A percentile compares a stretch with the other conserved stretches of the same genome.
These are phyloP conservation scores for Alternaria rosae DNA, from an alignment of 2,329 filamentous ascomycete genomes.

Conservation along the genomic window DNA sequence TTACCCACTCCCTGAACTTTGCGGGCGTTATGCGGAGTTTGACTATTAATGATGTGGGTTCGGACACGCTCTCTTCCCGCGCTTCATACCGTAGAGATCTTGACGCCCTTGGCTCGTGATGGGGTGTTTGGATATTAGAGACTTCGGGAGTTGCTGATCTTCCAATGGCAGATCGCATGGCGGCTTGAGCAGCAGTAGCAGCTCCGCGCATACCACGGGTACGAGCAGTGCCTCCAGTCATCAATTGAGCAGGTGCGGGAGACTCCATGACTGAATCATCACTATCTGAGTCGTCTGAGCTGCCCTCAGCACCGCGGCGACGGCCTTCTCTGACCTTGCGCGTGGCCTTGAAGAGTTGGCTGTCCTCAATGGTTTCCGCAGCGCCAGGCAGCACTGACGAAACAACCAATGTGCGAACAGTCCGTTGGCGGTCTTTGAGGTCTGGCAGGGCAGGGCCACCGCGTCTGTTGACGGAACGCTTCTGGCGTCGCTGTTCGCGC, in stretches of 20 bases:
- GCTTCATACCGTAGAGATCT: conserved; percentile 67
- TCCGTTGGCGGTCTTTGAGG: conserved; percentile 91
- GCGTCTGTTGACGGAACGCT: conserved; percentile 90
- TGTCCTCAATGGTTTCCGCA: conserved; percentile 80
- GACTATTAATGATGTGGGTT: conserved; percentile 70
- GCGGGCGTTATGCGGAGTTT: conserved; percentile 77
- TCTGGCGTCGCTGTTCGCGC: conserved; percentile 91
- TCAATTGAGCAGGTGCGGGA: conserved; percentile 70
- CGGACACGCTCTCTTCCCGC: conserved; percentile 78
- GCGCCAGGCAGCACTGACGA: conserved; percentile 92
- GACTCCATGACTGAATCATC: conserved; percentile 88
- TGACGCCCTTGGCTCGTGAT: conserved; percentile 76
- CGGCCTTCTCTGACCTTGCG: conserved; percentile 58
- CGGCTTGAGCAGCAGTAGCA: conserved; percentile 83
- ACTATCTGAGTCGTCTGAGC: conserved; percentile 91
- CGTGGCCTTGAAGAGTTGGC: conserved; percentile 77
- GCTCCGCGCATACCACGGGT: conserved; percentile 90
- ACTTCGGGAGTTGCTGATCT: conserved; percentile 91
- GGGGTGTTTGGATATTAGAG: conserved; percentile 56
- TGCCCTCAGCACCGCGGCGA: conserved; percentile 70
- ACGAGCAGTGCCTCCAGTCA: conserved; percentile 77
- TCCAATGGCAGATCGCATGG: conserved; percentile 76
- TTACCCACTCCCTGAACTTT: conserved; percentile 72
- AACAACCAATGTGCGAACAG: conserved; percentile 89
- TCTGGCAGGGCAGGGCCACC: conserved; percentile 95